Evolutionary conservation across 1,284 basidiomycete genomes (phyloP).

Genomic region (Papiliotrema fonsecae): DNA sequence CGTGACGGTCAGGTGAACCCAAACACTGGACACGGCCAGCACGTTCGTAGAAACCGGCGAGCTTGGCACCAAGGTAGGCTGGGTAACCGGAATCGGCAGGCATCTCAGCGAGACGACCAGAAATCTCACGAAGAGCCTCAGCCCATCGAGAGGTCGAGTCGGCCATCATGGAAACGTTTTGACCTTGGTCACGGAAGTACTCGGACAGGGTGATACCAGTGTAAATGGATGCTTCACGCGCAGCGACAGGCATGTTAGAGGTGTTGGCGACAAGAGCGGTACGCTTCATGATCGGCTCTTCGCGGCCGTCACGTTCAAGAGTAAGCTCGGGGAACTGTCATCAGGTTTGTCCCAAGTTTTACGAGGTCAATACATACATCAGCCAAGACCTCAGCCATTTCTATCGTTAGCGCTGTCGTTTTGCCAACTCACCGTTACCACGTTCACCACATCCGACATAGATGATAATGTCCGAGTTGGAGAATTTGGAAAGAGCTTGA

Average conservation of each 20-base stretch:
- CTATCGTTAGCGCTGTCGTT: conserved; percentile 25
- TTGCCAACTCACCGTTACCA: conserved; percentile 65
- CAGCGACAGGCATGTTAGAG: conserved; percentile 99
- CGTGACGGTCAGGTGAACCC: conserved; percentile 80
- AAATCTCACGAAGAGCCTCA: conserved; percentile 98
- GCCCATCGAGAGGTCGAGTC: conserved; percentile 99
- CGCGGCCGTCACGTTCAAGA: conserved; percentile 79
- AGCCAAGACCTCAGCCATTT: conserved; percentile 97
- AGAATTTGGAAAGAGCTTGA: conserved; percentile 95
- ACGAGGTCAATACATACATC: conserved; percentile 56
- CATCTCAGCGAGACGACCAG: conserved; percentile 99
- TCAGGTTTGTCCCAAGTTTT: background rate
- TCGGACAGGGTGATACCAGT: conserved; percentile 99
- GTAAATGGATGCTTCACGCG: conserved; percentile 98
- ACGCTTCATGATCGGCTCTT: conserved; percentile 99
- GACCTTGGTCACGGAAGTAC: conserved; percentile 98
- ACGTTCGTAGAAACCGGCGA: conserved; percentile 97
- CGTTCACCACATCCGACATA: conserved; percentile 97
- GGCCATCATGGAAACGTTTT: conserved; percentile 99
- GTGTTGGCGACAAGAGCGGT: conserved; percentile 99
- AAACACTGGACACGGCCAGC: conserved; percentile 95
- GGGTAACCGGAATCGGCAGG: conserved; percentile 99
- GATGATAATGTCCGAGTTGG: conserved; percentile 98
- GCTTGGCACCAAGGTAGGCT: conserved; percentile 91
- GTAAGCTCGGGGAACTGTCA: conserved; percentile 87